phyloP scores from a whole-genome alignment of 2,329 filamentous ascomycete species.

The Samsoniella hepiali region DNA sequence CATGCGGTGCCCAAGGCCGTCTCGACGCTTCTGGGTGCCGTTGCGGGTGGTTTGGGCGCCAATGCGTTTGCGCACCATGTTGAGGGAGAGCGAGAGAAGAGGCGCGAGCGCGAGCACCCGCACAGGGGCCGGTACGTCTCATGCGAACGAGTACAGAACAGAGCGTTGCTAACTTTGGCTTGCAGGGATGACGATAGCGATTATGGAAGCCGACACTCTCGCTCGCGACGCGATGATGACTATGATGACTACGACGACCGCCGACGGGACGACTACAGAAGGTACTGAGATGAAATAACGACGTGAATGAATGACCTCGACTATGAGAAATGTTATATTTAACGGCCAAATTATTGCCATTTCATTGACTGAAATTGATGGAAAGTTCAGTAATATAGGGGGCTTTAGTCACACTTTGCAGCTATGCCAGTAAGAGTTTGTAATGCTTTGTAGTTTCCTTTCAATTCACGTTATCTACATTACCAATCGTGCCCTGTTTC shows the following conservation, averaged over 20 bases:
- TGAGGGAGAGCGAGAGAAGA: conserved; percentile 36
- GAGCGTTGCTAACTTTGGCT: background rate
- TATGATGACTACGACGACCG: conserved; percentile 21
- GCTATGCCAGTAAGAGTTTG: background rate
- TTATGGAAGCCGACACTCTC: background rate
- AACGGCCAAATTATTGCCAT: background rate
- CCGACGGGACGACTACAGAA: conserved; percentile 12
- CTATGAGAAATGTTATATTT: conserved; percentile 1
- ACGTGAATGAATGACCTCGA: conserved; percentile 20
- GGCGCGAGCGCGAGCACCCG: conserved; percentile 30
- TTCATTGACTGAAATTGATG: background rate
- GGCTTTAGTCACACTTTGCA: background rate
- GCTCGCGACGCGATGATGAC: conserved; percentile 12
- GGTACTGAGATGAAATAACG: conserved; percentile 18
- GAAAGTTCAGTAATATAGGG: background rate
- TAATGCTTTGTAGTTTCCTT: background rate
- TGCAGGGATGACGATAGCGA: conserved; percentile 10
- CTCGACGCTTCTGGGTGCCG: conserved; percentile 52
- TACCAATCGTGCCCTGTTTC: too few species aligned
- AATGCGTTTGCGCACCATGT: conserved; percentile 47
- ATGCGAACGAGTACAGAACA: background rate
- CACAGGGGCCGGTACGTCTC: conserved; percentile 6
- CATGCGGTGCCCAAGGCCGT: conserved; percentile 35
- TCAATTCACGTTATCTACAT: conserved; percentile 4
- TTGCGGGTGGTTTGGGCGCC: conserved; percentile 53